phyloP scores from a whole-genome alignment of 306 rosid genomes.

The Herpetospermum pedunculosum region DNA sequence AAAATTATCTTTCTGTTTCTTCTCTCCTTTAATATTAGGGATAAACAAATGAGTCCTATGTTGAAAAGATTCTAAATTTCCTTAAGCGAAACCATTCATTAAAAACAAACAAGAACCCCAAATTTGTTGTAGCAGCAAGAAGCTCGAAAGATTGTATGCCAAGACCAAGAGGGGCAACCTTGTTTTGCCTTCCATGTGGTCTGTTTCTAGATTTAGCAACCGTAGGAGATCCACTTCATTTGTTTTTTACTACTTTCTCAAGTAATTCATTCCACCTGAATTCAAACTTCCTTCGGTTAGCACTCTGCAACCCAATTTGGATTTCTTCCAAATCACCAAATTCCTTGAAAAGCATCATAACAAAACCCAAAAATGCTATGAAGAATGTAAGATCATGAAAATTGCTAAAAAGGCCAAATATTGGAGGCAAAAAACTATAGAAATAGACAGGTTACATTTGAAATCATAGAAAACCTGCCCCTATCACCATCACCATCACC shows the following conservation, averaged over 20 bases:
- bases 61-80: neutral
- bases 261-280: neutral
- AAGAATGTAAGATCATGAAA: neutral
- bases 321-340: neutral
- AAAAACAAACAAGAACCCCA: neutral
- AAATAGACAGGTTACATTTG: constrained; percentile 30
- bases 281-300: neutral
- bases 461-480: constrained; percentile 26
- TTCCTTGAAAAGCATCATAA: neutral
- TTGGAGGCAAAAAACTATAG: constrained; percentile 12
- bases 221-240: neutral
- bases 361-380: neutral
- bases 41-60: neutral
- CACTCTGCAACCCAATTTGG: neutral
- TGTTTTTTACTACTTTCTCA: neutral
- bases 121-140: neutral
- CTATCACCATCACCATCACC: constrained; percentile 22
- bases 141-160: too few species aligned
- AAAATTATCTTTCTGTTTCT: neutral
- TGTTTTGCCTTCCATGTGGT: too few species aligned
- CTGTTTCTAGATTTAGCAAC: neutral
- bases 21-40: neutral
- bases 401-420: neutral
- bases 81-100: too few species aligned
- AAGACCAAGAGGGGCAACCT: too few species aligned